Conservation (phyloP, 2,329 filamentous ascomycete genomes). For the Nothophaeocryptopus gaeumannii region DNA sequence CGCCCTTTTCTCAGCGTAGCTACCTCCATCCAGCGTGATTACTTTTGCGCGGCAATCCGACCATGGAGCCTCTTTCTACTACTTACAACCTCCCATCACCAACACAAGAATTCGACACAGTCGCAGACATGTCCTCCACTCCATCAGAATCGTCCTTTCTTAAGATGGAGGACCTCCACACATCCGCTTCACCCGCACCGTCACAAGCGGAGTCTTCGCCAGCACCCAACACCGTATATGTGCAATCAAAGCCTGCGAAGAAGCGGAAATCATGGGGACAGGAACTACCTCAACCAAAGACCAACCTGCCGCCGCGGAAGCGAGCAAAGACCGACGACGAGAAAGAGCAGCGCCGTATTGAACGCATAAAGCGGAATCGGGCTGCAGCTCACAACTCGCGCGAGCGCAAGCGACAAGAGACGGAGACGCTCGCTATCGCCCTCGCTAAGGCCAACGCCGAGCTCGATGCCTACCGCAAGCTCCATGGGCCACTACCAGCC, state of each 20-base stretch:
- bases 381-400: constrained; percentile 94
- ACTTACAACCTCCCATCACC: no score
- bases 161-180: constrained; percentile 28
- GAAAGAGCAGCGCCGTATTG: constrained; percentile 95
- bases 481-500: constrained; percentile 34
- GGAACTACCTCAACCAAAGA: constrained; percentile 93
- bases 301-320: constrained; percentile 91
- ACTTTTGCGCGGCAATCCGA: no score
- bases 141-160: constrained; percentile 18
- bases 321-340: constrained; percentile 98
- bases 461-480: constrained; percentile 31
- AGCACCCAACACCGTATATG: constrained; percentile 25
- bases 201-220: constrained; percentile 20
- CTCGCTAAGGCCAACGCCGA: constrained; percentile 33
- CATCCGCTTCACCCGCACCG: constrained; percentile 21
- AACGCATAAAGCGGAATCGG: constrained; percentile 93
- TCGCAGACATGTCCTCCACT: constrained; percentile 6
- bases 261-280: constrained; percentile 93
- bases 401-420: constrained; percentile 86
- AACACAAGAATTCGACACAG: neutral
- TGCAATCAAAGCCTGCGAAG: constrained; percentile 35
- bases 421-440: constrained; percentile 71
- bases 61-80: no score
- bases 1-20: no score
- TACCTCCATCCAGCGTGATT: no score